Conservation (phyloP, 306 rosid species). For the Myrica gale region DNA sequence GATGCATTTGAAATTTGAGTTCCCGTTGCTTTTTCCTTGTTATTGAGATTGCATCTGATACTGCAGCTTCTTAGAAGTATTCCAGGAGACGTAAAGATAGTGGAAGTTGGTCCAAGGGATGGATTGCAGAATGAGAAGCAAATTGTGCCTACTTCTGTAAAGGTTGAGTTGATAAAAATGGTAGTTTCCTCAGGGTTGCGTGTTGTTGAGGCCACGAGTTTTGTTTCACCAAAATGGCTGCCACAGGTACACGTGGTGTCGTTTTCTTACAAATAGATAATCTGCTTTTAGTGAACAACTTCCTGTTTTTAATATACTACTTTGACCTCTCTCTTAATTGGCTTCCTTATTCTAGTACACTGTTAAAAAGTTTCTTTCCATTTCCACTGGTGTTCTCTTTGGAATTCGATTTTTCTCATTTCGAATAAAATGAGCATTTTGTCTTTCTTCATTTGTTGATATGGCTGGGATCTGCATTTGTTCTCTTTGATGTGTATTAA, state of each 20-base stretch:
- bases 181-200: slow-evolving; percentile 78
- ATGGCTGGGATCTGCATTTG: slow-evolving; percentile 1
- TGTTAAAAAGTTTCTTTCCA: background rate
- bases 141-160: slow-evolving; percentile 68
- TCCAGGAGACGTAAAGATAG: slow-evolving; percentile 77
- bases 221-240: slow-evolving; percentile 96
- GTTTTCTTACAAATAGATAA: background rate
- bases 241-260: slow-evolving; percentile 60
- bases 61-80: slow-evolving; percentile 47
- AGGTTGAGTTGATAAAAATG: slow-evolving; percentile 72
- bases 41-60: slow-evolving; percentile 19
- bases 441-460: background rate
- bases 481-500: background rate
- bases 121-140: slow-evolving; percentile 89
- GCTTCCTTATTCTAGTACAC: background rate
- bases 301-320: background rate
- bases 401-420: background rate
- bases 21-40: background rate
- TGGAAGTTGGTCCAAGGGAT: slow-evolving; percentile 93
- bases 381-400: background rate
- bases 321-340: slow-evolving; percentile 10
- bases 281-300: slow-evolving; percentile 3
- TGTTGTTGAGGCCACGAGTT: slow-evolving; percentile 86
- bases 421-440: background rate
- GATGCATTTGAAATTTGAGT: slow-evolving; percentile 13